Evolutionary conservation across 208 protist species (phyloP), one percentile per base, ranked within the genome.

Genomic region (Leishmania major): DNA sequence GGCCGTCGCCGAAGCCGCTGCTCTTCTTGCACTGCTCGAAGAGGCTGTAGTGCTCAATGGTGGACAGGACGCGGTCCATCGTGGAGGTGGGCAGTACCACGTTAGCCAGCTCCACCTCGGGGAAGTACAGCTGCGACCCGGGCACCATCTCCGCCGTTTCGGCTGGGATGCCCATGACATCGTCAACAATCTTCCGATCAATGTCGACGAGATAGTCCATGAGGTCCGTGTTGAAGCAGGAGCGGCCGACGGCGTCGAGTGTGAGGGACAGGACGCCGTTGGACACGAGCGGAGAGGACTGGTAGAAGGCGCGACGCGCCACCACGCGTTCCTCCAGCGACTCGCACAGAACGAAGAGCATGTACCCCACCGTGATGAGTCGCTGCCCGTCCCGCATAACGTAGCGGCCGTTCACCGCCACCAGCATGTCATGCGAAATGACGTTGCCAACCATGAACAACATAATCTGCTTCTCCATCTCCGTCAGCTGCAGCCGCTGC

Each of bases 131-230:
- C 51, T 90, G 88, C 57, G 93, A 97, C 15, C 96, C 97, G 19
- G 96, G 93, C 45, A 99, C 95, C 87, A 99, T 92, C 83, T 99
- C 95, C 11, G 88, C 79, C 45, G 95, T 97, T 79, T 98, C 95
- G 8, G 88, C 97, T 31, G 96, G 91, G 22, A 91, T 94, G 53
- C 96, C 96, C 93, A 97, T 96, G 43, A 98, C 80, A 71, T 96
- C 91, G 78, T 99, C 97, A 6, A 99, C 92, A 76, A 99, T 98
- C 84, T 96, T 96, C 45, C 95, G 89, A 83, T 99, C 96, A 82
- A 98, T 97, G 70, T 98, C 94, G 31, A 95, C 92, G 76, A 91
- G 77, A 82, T 96, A 98, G 69, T 98, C 95, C 93, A 97, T 98
- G 47, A 98, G 87, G 73, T 98, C 95, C 78, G 93, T 96, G 87